Conservation (phyloP, 2,329 filamentous ascomycete species). For the Drechslerella coelobrocha region DNA sequence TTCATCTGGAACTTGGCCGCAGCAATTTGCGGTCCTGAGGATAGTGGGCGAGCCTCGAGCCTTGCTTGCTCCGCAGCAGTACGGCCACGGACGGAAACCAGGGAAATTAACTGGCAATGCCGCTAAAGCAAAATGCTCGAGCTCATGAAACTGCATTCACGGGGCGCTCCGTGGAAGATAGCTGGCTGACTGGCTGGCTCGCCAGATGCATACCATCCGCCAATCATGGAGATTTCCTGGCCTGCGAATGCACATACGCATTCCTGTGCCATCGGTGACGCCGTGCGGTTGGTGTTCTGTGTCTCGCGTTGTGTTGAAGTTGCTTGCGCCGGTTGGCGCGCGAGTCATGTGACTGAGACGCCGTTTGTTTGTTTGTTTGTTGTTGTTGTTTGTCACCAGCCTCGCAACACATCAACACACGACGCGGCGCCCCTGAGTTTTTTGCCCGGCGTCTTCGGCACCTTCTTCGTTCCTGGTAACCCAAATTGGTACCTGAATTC, state of each 20-base stretch:
- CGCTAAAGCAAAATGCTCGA: neutral
- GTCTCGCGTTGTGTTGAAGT: no score
- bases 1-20: no score
- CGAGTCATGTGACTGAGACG: neutral
- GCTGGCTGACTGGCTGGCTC: neutral
- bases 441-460: no score
- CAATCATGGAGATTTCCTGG: neutral
- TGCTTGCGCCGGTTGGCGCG: no score
- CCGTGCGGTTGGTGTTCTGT: no score
- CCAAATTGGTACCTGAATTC: neutral
- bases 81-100: neutral
- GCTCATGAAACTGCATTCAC: neutral
- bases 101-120: neutral
- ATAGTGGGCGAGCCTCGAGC: no score
- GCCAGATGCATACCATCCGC: neutral
- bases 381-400: no score
- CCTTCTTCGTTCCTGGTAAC: neutral
- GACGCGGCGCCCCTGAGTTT: neutral
- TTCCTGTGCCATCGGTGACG: no score
- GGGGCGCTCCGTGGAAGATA: neutral
- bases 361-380: neutral
- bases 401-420: neutral
- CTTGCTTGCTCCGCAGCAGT: no score
- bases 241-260: neutral
- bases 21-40: no score